Base-by-base conservation (phyloP, 2,329 filamentous ascomycete species). In the Colletotrichum liaoningense region DNA sequence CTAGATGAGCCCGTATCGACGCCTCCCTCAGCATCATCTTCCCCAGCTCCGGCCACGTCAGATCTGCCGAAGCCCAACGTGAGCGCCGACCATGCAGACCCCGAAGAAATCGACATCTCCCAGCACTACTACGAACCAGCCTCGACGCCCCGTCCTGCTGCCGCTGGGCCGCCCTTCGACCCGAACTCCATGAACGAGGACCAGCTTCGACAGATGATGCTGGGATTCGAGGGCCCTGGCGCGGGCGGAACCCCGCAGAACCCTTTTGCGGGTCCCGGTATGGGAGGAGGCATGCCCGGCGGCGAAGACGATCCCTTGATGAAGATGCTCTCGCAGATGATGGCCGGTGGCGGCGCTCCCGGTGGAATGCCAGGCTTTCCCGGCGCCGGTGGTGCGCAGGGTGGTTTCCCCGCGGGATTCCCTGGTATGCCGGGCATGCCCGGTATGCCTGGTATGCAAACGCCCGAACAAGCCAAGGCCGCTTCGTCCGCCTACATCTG, bases 21-120 rank as follows among this genome's bases (percentile, higher is more conserved):
- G 11, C 64, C 60, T 1, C 62, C 72, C 11, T 66, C 74, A n/a
- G 28, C 67, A 12, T 30, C 74, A 56, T 59, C 58, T 3, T 73
- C 74, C 6, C 65, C 74, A n/a, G 69, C 69, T 14, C 59, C 79
- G 24, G 75, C 76, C 60, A 74, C 79, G 5, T 72, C 78, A 80
- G 79, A 80, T 63, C 76, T 81, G 30, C 77, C 81, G 46, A 77
- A 78, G 49, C 55, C 79, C 8, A 64, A 79, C 33, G 58, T 55
- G 54, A 56, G 38, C 67, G 75, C 81, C 26, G 80, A 81, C 33
- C 83, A 88, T 77, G 90, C 87, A 69, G 92, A 94, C 78, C 93
- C 93, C 6, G 93, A 92, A 5, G 94, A 95, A 81, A 88, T 94
- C 75, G 93, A 95, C 80, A 95, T 96, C 77, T 94, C 93, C n/a